These are phyloP conservation scores for Mycena crocata DNA, from an alignment of 768 basidiomycete species.

Conservation along the genomic window DNA sequence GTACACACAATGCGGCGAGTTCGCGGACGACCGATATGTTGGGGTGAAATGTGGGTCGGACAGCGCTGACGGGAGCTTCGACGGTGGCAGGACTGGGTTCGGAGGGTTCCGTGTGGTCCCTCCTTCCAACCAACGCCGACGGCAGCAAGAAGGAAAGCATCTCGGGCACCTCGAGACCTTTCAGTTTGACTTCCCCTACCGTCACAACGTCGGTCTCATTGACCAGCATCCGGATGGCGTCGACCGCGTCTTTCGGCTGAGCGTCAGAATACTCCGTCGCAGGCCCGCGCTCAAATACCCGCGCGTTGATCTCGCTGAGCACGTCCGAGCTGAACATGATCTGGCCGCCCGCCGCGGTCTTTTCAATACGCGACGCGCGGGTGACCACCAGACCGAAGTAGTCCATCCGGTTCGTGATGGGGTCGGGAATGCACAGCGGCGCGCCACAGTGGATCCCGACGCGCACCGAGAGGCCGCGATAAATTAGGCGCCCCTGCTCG, in stretches of 20 bases:
- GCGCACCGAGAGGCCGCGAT: constrained; percentile 91
- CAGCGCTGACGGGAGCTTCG: too few relatives aligned
- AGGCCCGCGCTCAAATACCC: constrained; percentile 62
- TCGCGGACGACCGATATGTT: too few relatives aligned
- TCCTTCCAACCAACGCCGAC: constrained; percentile 73
- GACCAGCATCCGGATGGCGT: constrained; percentile 81
- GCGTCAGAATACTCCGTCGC: constrained; percentile 71
- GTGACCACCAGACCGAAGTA: constrained; percentile 98
- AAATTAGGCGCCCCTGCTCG: constrained; percentile 71
- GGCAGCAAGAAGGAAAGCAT: constrained; percentile 89
- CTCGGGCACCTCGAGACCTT: constrained; percentile 94
- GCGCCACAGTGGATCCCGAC: constrained; percentile 97
- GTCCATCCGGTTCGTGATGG: constrained; percentile 95
- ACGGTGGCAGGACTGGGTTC: constrained; percentile 75
- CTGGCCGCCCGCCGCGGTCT: constrained; percentile 90
- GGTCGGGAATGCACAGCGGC: constrained; percentile 92
- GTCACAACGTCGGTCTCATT: constrained; percentile 73
- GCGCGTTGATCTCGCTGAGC: constrained; percentile 81
- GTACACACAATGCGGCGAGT: too few relatives aligned
- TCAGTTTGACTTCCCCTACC: constrained; percentile 91
- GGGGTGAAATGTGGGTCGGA: too few relatives aligned
- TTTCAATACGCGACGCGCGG: constrained; percentile 86
- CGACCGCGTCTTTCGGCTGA: constrained; percentile 71
- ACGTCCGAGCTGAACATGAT: constrained; percentile 93
- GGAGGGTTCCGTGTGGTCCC: constrained; percentile 63